A percentile compares a stretch with the other conserved stretches of the same genome.
These are phyloP conservation scores for Populus alba DNA, from an alignment of 345 rosid species.

Conservation along the genomic window DNA sequence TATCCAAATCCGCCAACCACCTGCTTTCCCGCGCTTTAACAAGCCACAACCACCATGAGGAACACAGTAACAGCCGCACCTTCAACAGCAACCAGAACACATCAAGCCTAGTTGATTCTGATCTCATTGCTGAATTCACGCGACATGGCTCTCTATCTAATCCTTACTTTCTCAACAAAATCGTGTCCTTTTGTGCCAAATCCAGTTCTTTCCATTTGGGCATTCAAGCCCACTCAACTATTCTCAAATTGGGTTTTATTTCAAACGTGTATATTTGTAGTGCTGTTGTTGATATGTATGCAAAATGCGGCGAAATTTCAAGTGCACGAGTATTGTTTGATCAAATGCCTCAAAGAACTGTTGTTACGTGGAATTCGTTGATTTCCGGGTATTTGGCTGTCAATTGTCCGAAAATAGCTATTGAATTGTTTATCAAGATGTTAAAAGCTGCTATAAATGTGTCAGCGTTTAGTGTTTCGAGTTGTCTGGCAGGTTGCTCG, in stretches of 20 bases:
- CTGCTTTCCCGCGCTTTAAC: constrained; percentile 9
- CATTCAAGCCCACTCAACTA: constrained; percentile 28
- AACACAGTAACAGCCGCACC: constrained; percentile 6
- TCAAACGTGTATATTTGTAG: constrained; percentile 31
- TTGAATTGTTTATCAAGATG: constrained; percentile 24
- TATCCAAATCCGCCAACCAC: not conserved
- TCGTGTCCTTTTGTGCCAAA: constrained; percentile 27
- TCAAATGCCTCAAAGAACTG: constrained; percentile 28
- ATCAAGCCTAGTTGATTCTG: not conserved
- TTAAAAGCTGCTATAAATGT: constrained; percentile 10
- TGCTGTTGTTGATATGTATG: constrained; percentile 34
- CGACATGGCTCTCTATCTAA: constrained; percentile 5
- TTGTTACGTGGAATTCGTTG: constrained; percentile 36
- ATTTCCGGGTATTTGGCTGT: constrained; percentile 33
- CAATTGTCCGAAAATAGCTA: constrained; percentile 7
- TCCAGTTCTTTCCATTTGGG: constrained; percentile 20
- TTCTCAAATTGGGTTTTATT: constrained; percentile 28
- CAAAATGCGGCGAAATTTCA: constrained; percentile 16
- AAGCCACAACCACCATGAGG: not conserved
- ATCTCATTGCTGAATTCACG: not conserved
- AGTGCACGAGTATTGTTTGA: constrained; percentile 28
- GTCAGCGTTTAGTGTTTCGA: constrained; percentile 15
- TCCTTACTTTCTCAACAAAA: constrained; percentile 28
- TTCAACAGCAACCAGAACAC: not conserved
- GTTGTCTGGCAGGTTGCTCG: constrained; percentile 27